Percentiles rank a stretch among this genome's conserved stretches.
These are phyloP conservation scores for Rhodotorula sp. DNA, from an alignment of 1,284 basidiomycete genomes.

Conservation along the genomic window DNA sequence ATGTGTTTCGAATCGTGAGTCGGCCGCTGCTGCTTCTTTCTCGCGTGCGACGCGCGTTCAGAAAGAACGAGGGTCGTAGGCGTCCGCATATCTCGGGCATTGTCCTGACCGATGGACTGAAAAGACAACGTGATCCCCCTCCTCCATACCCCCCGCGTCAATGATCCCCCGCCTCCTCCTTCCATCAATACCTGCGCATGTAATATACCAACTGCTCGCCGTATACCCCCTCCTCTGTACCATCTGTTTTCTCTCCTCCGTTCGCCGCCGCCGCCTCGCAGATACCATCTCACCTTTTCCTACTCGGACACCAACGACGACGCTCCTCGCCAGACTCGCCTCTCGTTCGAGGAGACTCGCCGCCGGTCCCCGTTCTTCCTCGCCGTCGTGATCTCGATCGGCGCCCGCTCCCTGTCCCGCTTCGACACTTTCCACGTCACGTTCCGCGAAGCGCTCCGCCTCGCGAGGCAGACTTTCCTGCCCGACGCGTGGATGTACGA, in stretches of 20 bases:
- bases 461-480: conserved; percentile 25
- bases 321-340: conserved; percentile 4
- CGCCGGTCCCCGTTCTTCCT: conserved; percentile 28
- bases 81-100: too few relatives aligned
- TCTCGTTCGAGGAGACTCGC: conserved; percentile 30
- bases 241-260: background rate
- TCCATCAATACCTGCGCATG: background rate
- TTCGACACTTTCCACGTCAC: conserved; percentile 26
- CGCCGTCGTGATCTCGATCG: conserved; percentile 35
- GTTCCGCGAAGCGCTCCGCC: conserved; percentile 24
- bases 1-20: conserved; percentile 37
- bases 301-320: background rate
- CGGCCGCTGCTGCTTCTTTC: background rate
- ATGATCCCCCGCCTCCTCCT: background rate
- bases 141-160: background rate
- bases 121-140: conserved; percentile 2
- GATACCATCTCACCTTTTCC: conserved; percentile 32
- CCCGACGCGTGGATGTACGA: conserved; percentile 9
- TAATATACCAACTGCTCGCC: background rate
- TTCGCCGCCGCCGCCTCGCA: background rate
- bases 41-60: background rate
- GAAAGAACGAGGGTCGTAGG: background rate
- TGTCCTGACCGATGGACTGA: background rate
- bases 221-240: background rate
- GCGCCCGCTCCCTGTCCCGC: conserved; percentile 33